Percentiles rank a stretch among this genome's conserved stretches.
phyloP scores from a whole-genome alignment of 2,329 filamentous ascomycete genomes.

The Talaromyces pinophilus region DNA sequence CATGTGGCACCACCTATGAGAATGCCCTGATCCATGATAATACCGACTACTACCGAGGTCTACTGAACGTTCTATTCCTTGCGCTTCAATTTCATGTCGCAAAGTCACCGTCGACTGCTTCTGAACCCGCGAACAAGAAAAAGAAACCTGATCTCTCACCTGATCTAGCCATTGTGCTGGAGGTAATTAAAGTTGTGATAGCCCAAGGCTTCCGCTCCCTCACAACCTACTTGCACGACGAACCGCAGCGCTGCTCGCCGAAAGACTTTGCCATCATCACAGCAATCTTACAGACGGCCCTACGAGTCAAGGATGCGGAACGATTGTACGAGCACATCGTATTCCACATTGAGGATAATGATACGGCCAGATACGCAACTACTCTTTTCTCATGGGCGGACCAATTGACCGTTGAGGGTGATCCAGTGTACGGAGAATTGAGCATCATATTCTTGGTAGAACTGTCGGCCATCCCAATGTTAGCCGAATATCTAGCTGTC shows the following conservation, averaged over 20 bases:
- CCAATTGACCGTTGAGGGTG: conserved; percentile 71
- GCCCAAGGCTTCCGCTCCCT: conserved; percentile 79
- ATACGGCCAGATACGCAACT: conserved; percentile 75
- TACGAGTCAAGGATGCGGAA: conserved; percentile 75
- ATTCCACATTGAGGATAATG: conserved; percentile 64
- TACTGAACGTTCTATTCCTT: conserved; percentile 83
- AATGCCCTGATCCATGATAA: conserved; percentile 58
- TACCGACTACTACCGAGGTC: conserved; percentile 74
- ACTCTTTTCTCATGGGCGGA: conserved; percentile 95
- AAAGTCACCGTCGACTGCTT: conserved; percentile 35
- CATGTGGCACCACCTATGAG: conserved; percentile 60
- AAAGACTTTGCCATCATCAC: conserved; percentile 86
- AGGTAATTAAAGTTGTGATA: conserved; percentile 77
- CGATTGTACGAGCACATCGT: conserved; percentile 71
- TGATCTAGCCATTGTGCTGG: conserved; percentile 65
- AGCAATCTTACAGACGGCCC: conserved; percentile 79
- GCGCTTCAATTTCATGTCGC: conserved; percentile 61
- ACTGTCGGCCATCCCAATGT: conserved; percentile 73
- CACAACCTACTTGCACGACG: conserved; percentile 78
- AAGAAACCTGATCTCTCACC: conserved; percentile 39
- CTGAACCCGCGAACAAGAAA: conserved; percentile 36
- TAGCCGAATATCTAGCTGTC: conserved; percentile 88
- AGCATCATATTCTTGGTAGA: conserved; percentile 85
- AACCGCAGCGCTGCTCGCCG: conserved; percentile 64
- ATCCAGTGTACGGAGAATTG: conserved; percentile 93